Evolutionary conservation across 768 basidiomycete genomes (phyloP).

Genomic region (Panaeolus papilionaceus): DNA sequence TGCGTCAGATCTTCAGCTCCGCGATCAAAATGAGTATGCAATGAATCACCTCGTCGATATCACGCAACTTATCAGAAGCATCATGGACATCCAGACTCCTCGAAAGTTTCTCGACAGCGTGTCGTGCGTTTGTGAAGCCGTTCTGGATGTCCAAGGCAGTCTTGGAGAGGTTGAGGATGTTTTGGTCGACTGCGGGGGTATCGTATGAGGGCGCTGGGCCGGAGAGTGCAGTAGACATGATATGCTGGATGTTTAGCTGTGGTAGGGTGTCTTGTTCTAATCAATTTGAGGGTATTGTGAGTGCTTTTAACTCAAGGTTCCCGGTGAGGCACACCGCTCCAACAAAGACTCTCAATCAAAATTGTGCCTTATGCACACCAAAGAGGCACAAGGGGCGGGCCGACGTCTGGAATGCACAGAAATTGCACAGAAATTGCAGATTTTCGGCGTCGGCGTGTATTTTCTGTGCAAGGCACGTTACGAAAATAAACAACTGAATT

Average conservation of each 20-base stretch:
- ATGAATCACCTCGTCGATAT: not conserved
- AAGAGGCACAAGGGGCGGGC: not conserved
- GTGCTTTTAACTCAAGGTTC: not conserved
- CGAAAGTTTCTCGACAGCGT: not conserved
- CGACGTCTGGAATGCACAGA: not conserved
- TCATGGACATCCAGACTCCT: not conserved
- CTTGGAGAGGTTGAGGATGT: not conserved
- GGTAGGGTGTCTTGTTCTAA: too few relatives aligned
- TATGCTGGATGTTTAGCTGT: too few relatives aligned
- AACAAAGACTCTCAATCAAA: not conserved
- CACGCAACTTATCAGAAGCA: not conserved
- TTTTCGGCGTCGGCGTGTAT: not conserved
- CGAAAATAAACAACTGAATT: not conserved
- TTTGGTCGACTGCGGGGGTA: not conserved
- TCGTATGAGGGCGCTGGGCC: not conserved
- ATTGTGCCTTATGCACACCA: not conserved
- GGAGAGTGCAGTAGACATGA: not conserved
- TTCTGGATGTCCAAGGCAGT: not conserved
- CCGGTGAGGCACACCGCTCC: not conserved
- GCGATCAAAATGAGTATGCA: not conserved
- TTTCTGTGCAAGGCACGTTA: slow-evolving; percentile 9
- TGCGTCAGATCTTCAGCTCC: not conserved
- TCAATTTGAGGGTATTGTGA: not conserved
- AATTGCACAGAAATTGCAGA: slow-evolving; percentile 5
- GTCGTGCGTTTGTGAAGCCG: not conserved